Evolutionary conservation across 2,329 filamentous ascomycete species (phyloP), one percentile per base, ranked within the genome.

Genomic region (Mycosphaerella sp.): DNA sequence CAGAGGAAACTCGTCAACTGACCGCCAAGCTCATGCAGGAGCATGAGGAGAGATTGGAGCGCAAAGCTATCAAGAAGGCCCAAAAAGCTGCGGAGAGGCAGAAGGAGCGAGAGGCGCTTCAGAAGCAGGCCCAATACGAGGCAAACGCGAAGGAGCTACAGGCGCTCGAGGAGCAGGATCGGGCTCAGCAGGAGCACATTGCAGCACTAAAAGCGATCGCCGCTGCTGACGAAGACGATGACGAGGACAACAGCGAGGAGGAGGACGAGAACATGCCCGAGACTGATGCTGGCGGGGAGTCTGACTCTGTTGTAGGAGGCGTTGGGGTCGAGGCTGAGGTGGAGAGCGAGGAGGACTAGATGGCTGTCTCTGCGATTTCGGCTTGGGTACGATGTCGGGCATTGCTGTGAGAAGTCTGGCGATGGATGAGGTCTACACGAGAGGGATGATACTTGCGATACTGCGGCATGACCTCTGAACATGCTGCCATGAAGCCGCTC

Each of bases 341-440:
- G 28, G 16, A 43, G 54, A n/a, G 49, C 40, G 41, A 58, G 61
- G 50, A 54, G 62, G 25, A 50, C 41, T 52, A 37, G 27, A 34
- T 13, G 9, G 32, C n/a, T 16, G 13, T 32, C 30, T 32, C 3
- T 32, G 30, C 30, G 9, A 32, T 10, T 32, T 10, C 30, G 13
- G 9, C 13, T 32, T 32, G 30, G 30, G 9, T 10, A n/a, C 2
- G 30, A 10, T 10, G 13, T 32, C 30, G 13, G 10, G 6, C 4
- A 2, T 9, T 16, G 36, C 36, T 39, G 3, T 7, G 4, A 39
- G 6, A 39, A 39, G 30, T 32, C 13, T 32, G 30, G 30, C 32
- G 12, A 27, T 21, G 21, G 21, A 21, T 6, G 32, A 37, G 12
- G 6, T 21, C 6, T 6, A 21, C 21, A 21, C 21, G 43, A 36